Conservation (phyloP, 2,329 filamentous ascomycete species). For the Aspergillus fijiensis region DNA sequence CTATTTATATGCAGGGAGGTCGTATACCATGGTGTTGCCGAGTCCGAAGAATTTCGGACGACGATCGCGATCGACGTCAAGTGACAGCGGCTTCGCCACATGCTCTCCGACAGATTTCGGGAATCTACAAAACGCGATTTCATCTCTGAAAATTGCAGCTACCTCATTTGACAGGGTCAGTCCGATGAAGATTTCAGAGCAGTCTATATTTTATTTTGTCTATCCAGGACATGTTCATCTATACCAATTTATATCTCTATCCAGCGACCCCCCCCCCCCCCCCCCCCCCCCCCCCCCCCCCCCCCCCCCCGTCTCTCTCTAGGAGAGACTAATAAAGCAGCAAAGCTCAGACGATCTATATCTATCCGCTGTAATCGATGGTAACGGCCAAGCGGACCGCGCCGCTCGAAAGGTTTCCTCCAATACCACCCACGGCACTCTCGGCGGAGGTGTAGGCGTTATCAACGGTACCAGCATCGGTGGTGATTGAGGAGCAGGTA, state of each 20-base stretch:
- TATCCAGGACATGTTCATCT: neutral
- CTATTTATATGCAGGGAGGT: neutral
- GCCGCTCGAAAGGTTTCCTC: conserved; percentile 30
- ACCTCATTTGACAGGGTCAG: neutral
- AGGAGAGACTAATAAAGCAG: neutral
- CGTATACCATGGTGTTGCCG: neutral
- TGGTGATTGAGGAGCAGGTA: conserved; percentile 34
- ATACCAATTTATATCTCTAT: too few relatives aligned
- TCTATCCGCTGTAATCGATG: conserved; percentile 31
- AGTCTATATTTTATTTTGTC: neutral
- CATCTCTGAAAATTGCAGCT: neutral
- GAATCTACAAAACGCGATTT: neutral
- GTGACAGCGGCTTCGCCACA: neutral
- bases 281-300: neutral
- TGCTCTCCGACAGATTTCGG: conserved; percentile 8
- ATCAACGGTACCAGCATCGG: conserved; percentile 22
- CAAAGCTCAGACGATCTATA: neutral
- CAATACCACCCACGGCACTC: conserved; percentile 34
- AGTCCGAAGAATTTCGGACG: neutral
- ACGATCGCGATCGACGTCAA: neutral
- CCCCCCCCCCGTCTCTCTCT: neutral
- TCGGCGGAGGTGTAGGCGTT: conserved; percentile 36
- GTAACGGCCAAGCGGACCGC: conserved; percentile 29
- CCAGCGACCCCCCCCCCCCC: neutral
- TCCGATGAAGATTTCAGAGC: neutral